Base-by-base conservation (phyloP, 768 basidiomycete genomes). In the Trametes meyenii region DNA sequence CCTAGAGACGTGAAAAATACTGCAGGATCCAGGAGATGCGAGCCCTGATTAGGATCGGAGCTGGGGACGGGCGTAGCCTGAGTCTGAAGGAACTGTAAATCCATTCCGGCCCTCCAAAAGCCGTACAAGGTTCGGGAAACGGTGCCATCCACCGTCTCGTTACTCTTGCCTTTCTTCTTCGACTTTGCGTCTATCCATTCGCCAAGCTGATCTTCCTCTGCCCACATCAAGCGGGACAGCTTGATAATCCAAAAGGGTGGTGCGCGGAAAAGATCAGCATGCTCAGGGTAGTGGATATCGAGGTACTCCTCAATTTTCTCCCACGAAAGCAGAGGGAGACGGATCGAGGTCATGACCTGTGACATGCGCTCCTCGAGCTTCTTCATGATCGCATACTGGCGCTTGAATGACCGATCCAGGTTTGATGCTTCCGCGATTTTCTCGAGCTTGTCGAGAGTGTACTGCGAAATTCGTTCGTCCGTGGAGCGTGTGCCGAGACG, bases 401-500 rank as follows among this genome's bases (percentile, higher is more conserved):
- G 3, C 71, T 69, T 54, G 77, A 70, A 17, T 86, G 74, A 55
- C 16, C 57, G 21, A 21, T 63, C 62, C 6, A 63, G 51, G 0
- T 77, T 75, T 0, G 81, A 80, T 36, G 74, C 69, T 1, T 77
- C 75, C 0, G 76, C 77, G 36, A 73, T 71, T 67, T 64, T 69
- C 66, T 90, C 88, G 16, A 88, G 69, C 0, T 76, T 81, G 61
- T 88, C 83, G 16, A 92, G 78, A 3, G 82, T 84, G 70, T 79
- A 90, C 51, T 85, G 52, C 1, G 80, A 74, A n/a, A 90, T 83
- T 17, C 81, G 77, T 53, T 86, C 85, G 39, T 89, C 85, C 0
- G 79, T 71, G 0, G 87, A 80, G 16, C 85, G 81, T n/a, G 85
- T 80, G 0, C 91, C 91, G 7, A 91, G 77, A 0, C 91, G 85